These are phyloP conservation scores for Leptodermis oblonga DNA, from an alignment of 257 asterid species.

Conservation along the genomic window DNA sequence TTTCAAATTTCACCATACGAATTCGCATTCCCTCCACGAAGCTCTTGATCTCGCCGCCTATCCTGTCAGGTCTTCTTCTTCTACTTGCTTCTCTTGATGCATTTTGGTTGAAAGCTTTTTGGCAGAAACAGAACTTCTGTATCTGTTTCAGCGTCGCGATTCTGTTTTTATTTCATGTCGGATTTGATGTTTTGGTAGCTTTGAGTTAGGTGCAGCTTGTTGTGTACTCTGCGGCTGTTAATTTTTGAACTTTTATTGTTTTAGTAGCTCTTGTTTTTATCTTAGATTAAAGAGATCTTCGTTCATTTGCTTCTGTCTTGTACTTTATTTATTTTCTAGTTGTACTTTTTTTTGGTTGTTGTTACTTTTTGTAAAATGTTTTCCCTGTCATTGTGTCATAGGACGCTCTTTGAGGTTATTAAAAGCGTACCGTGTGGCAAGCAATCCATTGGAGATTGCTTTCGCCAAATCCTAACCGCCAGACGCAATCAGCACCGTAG, in stretches of 20 bases:
- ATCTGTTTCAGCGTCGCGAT: background rate
- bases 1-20: too few relatives aligned
- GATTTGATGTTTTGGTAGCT: too few relatives aligned
- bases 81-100: too few relatives aligned
- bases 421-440: too few relatives aligned
- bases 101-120: too few relatives aligned
- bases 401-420: too few relatives aligned
- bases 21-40: background rate
- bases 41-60: constrained; percentile 6
- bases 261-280: too few relatives aligned
- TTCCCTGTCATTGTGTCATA: background rate
- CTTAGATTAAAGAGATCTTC: background rate
- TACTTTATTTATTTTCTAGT: background rate
- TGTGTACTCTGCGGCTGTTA: background rate
- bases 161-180: background rate
- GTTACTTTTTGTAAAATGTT: background rate
- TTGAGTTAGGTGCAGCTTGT: background rate
- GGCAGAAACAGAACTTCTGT: too few relatives aligned
- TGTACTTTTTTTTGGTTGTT: background rate
- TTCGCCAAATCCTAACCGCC: too few relatives aligned
- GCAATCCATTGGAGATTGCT: too few relatives aligned
- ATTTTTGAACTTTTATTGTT: background rate
- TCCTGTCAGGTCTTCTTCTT: constrained; percentile 12
- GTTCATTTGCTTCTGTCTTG: background rate
- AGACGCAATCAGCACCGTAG: too few relatives aligned